Conservation (phyloP, 2,329 filamentous ascomycete species). For the Phoma sp. region DNA sequence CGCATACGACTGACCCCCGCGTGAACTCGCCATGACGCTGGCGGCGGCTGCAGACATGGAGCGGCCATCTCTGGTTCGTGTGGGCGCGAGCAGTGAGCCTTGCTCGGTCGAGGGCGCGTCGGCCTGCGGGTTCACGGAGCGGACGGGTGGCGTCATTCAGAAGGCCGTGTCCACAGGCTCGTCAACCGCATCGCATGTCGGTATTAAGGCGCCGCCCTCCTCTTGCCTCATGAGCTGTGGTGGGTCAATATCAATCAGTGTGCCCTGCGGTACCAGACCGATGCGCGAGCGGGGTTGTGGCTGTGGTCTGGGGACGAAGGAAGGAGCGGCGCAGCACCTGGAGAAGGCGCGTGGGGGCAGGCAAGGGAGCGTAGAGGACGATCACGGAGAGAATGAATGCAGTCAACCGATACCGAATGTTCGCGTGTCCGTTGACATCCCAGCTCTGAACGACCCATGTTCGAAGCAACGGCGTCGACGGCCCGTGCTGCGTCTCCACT, state of each 20-base stretch:
- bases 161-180: constrained; percentile 46
- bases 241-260: constrained; percentile 27
- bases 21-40: constrained; percentile 67
- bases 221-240: constrained; percentile 46
- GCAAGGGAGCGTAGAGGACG: constrained; percentile 18
- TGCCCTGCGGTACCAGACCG: constrained; percentile 22
- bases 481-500: constrained; percentile 15
- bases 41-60: constrained; percentile 60
- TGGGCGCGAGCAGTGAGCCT: constrained; percentile 54
- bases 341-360: constrained; percentile 14
- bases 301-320: constrained; percentile 20
- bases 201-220: constrained; percentile 35
- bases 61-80: constrained; percentile 60
- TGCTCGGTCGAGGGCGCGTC: constrained; percentile 44
- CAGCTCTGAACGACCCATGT: constrained; percentile 2
- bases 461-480: constrained; percentile 6
- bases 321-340: constrained; percentile 21
- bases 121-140: constrained; percentile 50
- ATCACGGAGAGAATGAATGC: constrained; percentile 16
- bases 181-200: constrained; percentile 49
- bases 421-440: constrained; percentile 7
- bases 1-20: constrained; percentile 69
- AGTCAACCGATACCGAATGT: constrained; percentile 4
- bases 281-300: constrained; percentile 24
- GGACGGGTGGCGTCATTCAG: constrained; percentile 53